A percentile compares a stretch with the other conserved stretches of the same genome.
Conservation (phyloP, 129 eudicot genomes). For the Heracleum sosnowskyi region DNA sequence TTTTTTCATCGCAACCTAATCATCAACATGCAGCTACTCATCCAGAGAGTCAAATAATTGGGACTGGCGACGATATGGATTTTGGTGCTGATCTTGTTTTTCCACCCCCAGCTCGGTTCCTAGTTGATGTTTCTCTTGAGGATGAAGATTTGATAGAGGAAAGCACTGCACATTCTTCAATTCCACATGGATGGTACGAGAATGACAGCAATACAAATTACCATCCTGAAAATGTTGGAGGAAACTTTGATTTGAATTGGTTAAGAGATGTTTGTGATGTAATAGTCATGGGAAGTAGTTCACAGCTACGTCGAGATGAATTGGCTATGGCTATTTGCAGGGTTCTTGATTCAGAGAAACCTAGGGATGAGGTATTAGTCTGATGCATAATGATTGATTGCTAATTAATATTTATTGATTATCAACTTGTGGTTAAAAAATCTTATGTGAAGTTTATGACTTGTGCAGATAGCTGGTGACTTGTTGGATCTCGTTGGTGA, state of each 20-base stretch:
- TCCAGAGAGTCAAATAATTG: conserved; percentile 30
- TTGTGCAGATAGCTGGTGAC: conserved; percentile 86
- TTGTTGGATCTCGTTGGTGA: conserved; percentile 94
- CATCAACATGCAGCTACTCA: conserved; percentile 17
- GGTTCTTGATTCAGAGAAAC: conserved; percentile 87
- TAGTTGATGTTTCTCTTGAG: conserved; percentile 70
- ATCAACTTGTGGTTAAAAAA: neutral
- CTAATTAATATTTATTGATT: neutral
- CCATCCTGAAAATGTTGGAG: conserved; percentile 25
- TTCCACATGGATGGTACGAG: conserved; percentile 51
- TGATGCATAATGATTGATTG: neutral
- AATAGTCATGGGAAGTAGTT: conserved; percentile 62
- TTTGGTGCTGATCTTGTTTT: conserved; percentile 86
- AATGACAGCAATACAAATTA: conserved; percentile 25
- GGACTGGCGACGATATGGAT: conserved; percentile 38
- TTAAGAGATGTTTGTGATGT: conserved; percentile 63
- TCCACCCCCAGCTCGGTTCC: conserved; percentile 67
- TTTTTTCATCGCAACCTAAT: conserved; percentile 53
- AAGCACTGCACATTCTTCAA: conserved; percentile 35
- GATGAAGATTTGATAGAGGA: conserved; percentile 44
- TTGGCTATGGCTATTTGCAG: conserved; percentile 95
- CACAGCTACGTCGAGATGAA: conserved; percentile 90
- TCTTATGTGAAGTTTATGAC: conserved; percentile 1
- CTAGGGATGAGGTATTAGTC: conserved; percentile 82
- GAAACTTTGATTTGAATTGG: conserved; percentile 70